Evolutionary conservation across 495 filamentous ascomycete species (phyloP).

Genomic region (Penicillium alfredii): DNA sequence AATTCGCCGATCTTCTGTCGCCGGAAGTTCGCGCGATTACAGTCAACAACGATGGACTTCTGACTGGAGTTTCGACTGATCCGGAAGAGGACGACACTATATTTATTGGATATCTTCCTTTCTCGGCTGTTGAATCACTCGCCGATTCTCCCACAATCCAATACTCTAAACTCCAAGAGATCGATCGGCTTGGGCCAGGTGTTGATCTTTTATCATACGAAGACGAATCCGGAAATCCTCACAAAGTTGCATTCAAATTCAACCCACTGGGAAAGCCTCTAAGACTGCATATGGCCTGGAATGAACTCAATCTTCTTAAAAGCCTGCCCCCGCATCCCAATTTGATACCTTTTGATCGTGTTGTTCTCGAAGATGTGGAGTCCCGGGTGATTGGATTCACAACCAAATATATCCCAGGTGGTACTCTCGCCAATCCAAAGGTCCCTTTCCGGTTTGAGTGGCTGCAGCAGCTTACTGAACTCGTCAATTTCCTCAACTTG

Average conservation of each 20-base stretch:
- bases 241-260: constrained; percentile 18
- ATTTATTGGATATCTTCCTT: constrained; percentile 17
- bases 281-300: constrained; percentile 24
- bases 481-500: constrained; percentile 38
- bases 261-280: constrained; percentile 12
- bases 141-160: constrained; percentile 6
- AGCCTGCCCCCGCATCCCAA: constrained; percentile 28
- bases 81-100: constrained; percentile 16
- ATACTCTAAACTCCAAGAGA: constrained; percentile 8
- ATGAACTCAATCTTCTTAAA: constrained; percentile 30
- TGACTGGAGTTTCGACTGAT: constrained; percentile 16
- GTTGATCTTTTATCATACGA: constrained; percentile 9
- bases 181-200: constrained; percentile 16
- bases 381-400: constrained; percentile 37
- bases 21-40: constrained; percentile 15
- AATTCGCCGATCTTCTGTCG: constrained; percentile 16
- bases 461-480: constrained; percentile 29
- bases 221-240: constrained; percentile 7
- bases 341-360: constrained; percentile 29
- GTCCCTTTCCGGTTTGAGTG: constrained; percentile 30
- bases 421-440: constrained; percentile 20
- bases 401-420: constrained; percentile 28
- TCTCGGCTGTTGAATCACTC: constrained; percentile 11
- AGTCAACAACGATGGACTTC: constrained; percentile 17
- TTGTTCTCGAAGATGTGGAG: constrained; percentile 32